Evolutionary conservation across 2,329 filamentous ascomycete species (phyloP), one percentile per base, ranked within the genome.

Genomic region (Davidsoniella neocaledoniae): DNA sequence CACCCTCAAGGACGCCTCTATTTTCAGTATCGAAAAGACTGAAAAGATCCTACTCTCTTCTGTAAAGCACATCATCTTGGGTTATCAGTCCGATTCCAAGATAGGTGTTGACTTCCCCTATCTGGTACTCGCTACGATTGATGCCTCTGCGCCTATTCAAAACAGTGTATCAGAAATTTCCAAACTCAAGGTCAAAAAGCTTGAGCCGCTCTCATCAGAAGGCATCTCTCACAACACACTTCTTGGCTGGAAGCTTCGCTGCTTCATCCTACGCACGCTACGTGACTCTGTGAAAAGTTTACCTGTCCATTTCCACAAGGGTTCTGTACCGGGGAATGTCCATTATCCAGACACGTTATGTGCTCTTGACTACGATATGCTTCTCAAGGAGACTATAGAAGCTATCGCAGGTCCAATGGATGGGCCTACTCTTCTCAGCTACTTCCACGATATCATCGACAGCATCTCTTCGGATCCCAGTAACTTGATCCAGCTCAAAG

Each of bases 161-260:
- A 43, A 52, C 2, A 19, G 26, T 8, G 40, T 48, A 4, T 33
- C 50, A 4, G 43, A 54, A 33, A 42, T 50, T n/a, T 51, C 46
- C 37, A 53, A 52, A 25, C 29, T 52, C 17, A 52, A 62, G 8
- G 48, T 62, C 10, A 59, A 59, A 23, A 64, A 63, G 45, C 57
- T 68, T 5, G 65, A 66, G 46, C 62, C 63, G 51, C 55, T 59
- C 43, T 64, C 62, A 45, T 57, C 56, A 26, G 50, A 60, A 19
- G 59, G 61, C 1, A 64, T 68, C 57, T 43, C 57, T 5, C 53
- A 57, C 4, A 66, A 65, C 1, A 61, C 66, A 25, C 29, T 67
- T 12, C 58, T 61, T 26, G 69, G 67, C 5, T 74, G 71, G 70
- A 66, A 66, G 54, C 55, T 71, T 25, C 64, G 67, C 49, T 65